Evolutionary conservation across 208 protist genomes (phyloP), one percentile per base, ranked within the genome.

Genomic region (Leishmania gerbilli): DNA sequence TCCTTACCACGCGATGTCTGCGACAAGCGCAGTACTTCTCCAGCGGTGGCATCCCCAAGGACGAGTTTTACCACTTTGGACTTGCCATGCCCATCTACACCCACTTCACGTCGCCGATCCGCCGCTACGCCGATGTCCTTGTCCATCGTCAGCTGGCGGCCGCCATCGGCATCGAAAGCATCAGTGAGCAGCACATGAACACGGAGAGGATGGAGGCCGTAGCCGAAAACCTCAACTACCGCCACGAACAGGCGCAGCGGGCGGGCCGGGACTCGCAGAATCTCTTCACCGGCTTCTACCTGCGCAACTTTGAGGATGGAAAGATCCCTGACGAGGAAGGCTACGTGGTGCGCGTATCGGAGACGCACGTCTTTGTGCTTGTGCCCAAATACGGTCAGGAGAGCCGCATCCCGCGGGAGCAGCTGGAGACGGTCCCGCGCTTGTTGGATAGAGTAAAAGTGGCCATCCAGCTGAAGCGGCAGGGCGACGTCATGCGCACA

Each of bases 101-200:
- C 6, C 98, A 99, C 82, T 99, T 99, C 82, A 99, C 98, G 49
- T 99, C 96, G 9, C 98, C 98, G 13, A 98, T 99, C 86, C 96
- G 98, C 60, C 92, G 98, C 68, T 99, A 98, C 79, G 92, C 97
- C 40, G 98, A 99, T 85, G 93, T 99, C 19, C 87, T 99, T 80
- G 97, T 99, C 31, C 98, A 99, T 81, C 93, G 98, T 21, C 95
- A 97, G 86, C 85, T 98, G 40, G 95, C 94, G 19, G 92, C 94
- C 40, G 91, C 91, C 9, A 89, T 98, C 60, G 94, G 93, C 64
- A 92, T 97, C 71, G 49, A 72, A 17, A 76, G 67, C n/a, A 78
- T 86, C 6, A 82, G 74, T 56, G 82, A 81, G 67, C 80, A 77
- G 55, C 86, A 94, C 76, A 95, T 91, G 82, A 88, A 95, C 81